phyloP scores from a whole-genome alignment of 306 rosid genomes.

The Oemleria cerasiformis region DNA sequence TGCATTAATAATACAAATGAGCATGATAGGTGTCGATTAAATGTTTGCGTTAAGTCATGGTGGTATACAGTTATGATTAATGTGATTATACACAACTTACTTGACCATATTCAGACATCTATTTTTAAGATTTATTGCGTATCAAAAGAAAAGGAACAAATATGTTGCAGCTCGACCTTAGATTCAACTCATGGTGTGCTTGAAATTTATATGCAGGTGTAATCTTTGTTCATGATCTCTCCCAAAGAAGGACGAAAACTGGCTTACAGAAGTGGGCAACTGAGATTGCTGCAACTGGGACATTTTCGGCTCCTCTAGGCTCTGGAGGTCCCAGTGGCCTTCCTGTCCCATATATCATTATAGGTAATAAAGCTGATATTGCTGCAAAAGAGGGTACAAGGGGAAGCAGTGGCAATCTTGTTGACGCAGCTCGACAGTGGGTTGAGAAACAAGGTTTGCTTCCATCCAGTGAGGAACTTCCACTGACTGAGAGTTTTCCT shows the following conservation, averaged over 20 bases:
- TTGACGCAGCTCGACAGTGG: slow-evolving; percentile 98
- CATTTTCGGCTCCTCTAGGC: slow-evolving; percentile 94
- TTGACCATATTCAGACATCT: background rate
- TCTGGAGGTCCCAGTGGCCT: slow-evolving; percentile 96
- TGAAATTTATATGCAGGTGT: slow-evolving; percentile 66
- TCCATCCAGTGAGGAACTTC: slow-evolving; percentile 95
- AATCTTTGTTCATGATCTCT: slow-evolving; percentile 97
- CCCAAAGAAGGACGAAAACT: slow-evolving; percentile 90
- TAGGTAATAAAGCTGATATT: slow-evolving; percentile 94
- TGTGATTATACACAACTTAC: background rate
- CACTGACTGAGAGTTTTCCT: slow-evolving; percentile 92
- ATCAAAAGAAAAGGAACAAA: slow-evolving; percentile 10
- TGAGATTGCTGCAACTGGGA: slow-evolving; percentile 84
- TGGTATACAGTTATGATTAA: background rate
- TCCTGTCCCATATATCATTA: slow-evolving; percentile 86
- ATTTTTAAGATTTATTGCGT: slow-evolving; percentile 6
- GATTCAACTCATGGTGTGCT: slow-evolving; percentile 15
- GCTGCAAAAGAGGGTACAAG: slow-evolving; percentile 87
- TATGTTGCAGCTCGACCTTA: slow-evolving; percentile 14
- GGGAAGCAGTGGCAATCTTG: slow-evolving; percentile 97
- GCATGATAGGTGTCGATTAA: background rate
- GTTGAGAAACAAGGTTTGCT: slow-evolving; percentile 99
- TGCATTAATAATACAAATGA: background rate
- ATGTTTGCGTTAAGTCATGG: background rate
- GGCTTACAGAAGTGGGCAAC: slow-evolving; percentile 95